Conservation (phyloP, 495 filamentous ascomycete genomes). For the Darksidea phi region DNA sequence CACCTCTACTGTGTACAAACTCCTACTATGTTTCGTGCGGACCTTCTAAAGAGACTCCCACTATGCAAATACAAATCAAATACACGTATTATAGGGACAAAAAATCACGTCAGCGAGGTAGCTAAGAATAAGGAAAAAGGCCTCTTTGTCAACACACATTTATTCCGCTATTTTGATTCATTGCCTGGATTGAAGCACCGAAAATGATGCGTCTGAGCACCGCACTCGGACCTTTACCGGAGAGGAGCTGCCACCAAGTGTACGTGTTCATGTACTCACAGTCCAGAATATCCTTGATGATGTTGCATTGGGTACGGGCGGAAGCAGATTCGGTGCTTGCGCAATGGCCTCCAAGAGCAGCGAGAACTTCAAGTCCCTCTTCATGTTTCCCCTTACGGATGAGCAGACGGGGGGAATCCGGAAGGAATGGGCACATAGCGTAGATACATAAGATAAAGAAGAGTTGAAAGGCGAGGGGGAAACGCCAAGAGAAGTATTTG, state of each 20-base stretch:
- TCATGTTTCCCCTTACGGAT: slow-evolving; percentile 41
- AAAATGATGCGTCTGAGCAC: slow-evolving; percentile 39
- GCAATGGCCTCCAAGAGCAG: slow-evolving; percentile 35
- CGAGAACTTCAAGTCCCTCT: slow-evolving; percentile 40
- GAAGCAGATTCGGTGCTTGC: slow-evolving; percentile 26
- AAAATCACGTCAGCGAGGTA: too few species aligned
- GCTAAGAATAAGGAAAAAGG: too few species aligned
- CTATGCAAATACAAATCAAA: too few species aligned
- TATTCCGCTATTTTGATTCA: slow-evolving; percentile 39
- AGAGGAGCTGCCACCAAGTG: slow-evolving; percentile 38
- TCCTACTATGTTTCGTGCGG: too few species aligned
- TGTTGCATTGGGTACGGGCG: slow-evolving; percentile 37
- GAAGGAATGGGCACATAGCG: slow-evolving; percentile 34
- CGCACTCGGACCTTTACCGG: slow-evolving; percentile 36
- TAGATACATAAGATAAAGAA: slow-evolving; percentile 34
- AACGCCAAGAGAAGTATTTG: slow-evolving; percentile 30
- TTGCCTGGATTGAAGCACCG: slow-evolving; percentile 40
- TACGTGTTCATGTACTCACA: slow-evolving; percentile 38
- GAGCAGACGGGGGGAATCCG: slow-evolving; percentile 40
- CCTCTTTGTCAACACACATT: slow-evolving; percentile 8
- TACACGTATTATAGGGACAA: too few species aligned
- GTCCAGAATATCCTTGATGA: slow-evolving; percentile 42
- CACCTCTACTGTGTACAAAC: too few species aligned
- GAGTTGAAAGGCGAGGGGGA: slow-evolving; percentile 37
- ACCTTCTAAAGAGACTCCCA: too few species aligned